Base-by-base conservation (phyloP, 2,329 filamentous ascomycete species). In the Talaromyces sp. region DNA sequence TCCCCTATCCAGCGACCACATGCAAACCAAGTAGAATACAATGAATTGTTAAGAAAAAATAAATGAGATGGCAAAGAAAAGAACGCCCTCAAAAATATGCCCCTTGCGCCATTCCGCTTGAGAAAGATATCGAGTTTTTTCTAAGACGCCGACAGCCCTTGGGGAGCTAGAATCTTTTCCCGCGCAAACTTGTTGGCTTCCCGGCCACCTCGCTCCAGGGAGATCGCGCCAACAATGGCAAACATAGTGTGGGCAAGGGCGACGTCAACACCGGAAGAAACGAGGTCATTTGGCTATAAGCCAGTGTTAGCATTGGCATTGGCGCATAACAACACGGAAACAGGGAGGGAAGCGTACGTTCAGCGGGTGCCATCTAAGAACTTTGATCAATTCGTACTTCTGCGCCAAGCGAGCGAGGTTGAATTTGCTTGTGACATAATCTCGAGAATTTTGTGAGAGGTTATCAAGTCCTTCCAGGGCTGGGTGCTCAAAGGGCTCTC, bases 341-440 rank as follows among this genome's bases (percentile, higher is more conserved):
- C 32, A 46, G 0, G 17, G 35, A 46, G 0, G 17, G 19, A 43
- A 57, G 73, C 85, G 71, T 80, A 96, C 92, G 79, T 88, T 83
- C 78, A 84, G 86, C 29, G 94, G 94, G 75, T 89, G 90, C 94
- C 94, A 97, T 77, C 94, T 83, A 65, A 96, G 78, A 26, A 97
- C 90, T 43, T 85, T 82, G 61, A 85, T 76, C 69, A 99, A 71
- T 0, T 91, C 89, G 61, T 91, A 87, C 29, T 85, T 82, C 43
- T 83, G 75, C 14, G 88, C 93, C 62, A 99, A 74, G 59, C 77
- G 78, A 35, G 86, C 82, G 62, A 97, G 71, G 69, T 88, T 86
- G 51, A 82, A 77, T 71, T 88, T 87, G 59, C 84, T 81, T 55
- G 90, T 79, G 4, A 90, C 72, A 31, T 85, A 79, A 31, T 78